A percentile compares a stretch with the other conserved stretches of the same genome.
Evolutionary conservation across 805 yeast genomes (phyloP).

Genomic region (Schizosaccharomyces cryophilus): DNA sequence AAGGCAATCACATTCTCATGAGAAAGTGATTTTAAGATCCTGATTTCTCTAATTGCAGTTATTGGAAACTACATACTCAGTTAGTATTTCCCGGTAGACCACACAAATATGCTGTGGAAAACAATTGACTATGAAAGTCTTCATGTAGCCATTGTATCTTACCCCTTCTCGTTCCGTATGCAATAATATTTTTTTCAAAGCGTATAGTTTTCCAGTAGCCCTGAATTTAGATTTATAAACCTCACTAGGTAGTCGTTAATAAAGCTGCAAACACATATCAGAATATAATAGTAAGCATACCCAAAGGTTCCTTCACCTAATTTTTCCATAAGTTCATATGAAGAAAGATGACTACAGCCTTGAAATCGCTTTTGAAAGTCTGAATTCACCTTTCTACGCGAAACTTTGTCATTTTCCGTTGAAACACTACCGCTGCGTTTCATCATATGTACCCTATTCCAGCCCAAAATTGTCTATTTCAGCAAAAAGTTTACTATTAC

Average conservation of each 20-base stretch:
- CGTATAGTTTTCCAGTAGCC: constrained; percentile 39
- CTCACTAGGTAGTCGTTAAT: constrained; percentile 21
- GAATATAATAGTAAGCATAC: constrained; percentile 2
- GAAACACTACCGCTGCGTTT: neutral
- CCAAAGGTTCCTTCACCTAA: constrained; percentile 78
- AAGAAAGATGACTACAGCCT: constrained; percentile 3
- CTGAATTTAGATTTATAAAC: constrained; percentile 51
- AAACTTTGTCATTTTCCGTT: neutral
- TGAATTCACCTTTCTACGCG: neutral
- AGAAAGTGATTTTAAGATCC: constrained; percentile 43
- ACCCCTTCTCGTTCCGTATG: constrained; percentile 43
- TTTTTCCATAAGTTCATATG: constrained; percentile 16
- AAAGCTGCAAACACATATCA: neutral
- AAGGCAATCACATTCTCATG: constrained; percentile 56
- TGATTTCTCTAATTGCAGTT: constrained; percentile 81
- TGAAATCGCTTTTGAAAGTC: neutral
- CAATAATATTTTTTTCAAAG: constrained; percentile 63
- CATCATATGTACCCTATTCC: neutral
- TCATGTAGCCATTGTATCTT: constrained; percentile 5
- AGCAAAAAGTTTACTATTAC: too few species aligned
- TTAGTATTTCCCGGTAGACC: neutral
- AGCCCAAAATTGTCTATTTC: neutral
- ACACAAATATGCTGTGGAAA: neutral
- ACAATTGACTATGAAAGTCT: neutral
- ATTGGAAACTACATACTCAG: constrained; percentile 39